Evolutionary conservation across 1,284 basidiomycete species (phyloP), one percentile per base, ranked within the genome.

Genomic region (Cryptococcus sp.): DNA sequence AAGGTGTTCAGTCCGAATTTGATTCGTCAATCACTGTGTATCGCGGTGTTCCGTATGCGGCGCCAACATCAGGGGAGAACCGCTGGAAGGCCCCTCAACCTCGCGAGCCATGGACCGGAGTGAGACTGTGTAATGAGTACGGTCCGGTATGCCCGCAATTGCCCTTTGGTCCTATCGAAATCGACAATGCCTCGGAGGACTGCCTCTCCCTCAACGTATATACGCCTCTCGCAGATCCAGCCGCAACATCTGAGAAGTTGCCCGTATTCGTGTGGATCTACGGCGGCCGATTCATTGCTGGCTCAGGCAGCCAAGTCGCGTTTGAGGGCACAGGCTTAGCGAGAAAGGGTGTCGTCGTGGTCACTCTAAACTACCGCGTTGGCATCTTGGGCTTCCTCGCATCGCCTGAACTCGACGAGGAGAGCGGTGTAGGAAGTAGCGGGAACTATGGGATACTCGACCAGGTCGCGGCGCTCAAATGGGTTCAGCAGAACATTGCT

Each of bases 321-420:
- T 80, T 73, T 65, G 81, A 82, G 53, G 82, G 82, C 3, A 79
- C 80, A 0, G 79, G 76, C 56, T 47, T 81, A 51, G 79, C 73
- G 3, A 79, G 78, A 57, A 70, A 81, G 15, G 73, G 78, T 16
- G 65, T 86, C 34, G 78, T 86, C n/a, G 83, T 83, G 48, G 84
- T 86, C 41, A 83, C 80, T 55, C 40, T 85, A 63, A 84, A 85
- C 65, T 85, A 86, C 62, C 80, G 85, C 20, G 53, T 69, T 10
- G 76, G 74, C 0, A 81, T 81, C 3, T 74, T 84, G 11, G 84
- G 83, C 23, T 63, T 63, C 62, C 53, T 61, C 5, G 78, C 82
- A 54, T 72, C 83, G 5, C 77, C 52, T 15, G 57, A 80, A 48
- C 75, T 75, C 4, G 63, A 69, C 57, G 43, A 23, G n/a, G 19